Base-by-base conservation (phyloP, 345 rosid species). In the Linum tenue region DNA sequence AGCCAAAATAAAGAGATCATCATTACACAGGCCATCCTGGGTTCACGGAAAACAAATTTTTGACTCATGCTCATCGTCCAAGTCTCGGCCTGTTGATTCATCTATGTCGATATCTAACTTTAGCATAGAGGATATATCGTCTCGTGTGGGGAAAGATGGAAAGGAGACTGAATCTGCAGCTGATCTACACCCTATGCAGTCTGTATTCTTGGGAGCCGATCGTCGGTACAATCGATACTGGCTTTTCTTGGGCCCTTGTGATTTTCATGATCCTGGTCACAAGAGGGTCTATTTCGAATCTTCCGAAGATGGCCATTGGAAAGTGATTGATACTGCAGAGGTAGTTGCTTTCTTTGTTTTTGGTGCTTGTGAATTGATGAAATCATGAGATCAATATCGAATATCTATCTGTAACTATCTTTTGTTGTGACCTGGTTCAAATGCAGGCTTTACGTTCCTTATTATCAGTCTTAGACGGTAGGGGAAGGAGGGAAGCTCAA, bases 291-390 rank as follows among this genome's bases (percentile, higher is more conserved):
- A 88, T 75, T 86, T 90, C 74, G 99, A 94, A 80, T 94, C 99
- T 67, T 90, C 97, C 65, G 97, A 94, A 81, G 96, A 90, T 80
- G 97, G 99, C 66, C 92, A 84, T 79, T 94, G 99, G 99, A 86
- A 87, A 81, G 88, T 94, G 68, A 83, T 94, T 66, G 92, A 86
- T 77, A 77, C 86, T 16, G 82, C 76, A 81, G 95, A 90, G 92
- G 99, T 90, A 80, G 66, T 60, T 31, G 73, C 17, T 22, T 15
- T 31, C 60, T 16, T 22, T 37, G 60, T 5, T 57, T 37, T 17
- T 57, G 60, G 4, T 37, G 38, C 22, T 57, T 17, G 11, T 22
- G 31, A 22, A 22, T 22, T 22, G 31, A 22, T 22, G 31, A 22
- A 22, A 22, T 22, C 31, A 22, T 22, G 31, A 22, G 31, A 22